Evolutionary conservation across 768 basidiomycete genomes (phyloP), one percentile per base, ranked within the genome.

Genomic region (Tricholoma sp.): DNA sequence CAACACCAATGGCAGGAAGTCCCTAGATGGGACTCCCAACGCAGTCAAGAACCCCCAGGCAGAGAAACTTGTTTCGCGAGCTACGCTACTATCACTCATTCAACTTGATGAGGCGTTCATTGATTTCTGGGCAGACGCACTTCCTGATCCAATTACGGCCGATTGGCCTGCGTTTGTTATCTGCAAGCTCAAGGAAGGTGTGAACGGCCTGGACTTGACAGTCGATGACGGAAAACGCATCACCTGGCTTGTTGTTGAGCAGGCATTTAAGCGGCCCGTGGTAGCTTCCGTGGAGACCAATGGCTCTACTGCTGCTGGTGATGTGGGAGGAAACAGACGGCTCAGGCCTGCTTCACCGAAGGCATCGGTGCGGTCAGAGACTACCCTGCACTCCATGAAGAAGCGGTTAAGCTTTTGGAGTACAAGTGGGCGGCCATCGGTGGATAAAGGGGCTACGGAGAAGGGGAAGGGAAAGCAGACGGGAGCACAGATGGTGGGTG

Each of bases 101-200:
- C 78, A 83, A 57, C 64, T 92, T 10, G 90, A 92, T 63, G 89
- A 91, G 63, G 88, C 89, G 1, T 91, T 92, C 66, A 71, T 91
- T 53, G 89, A 92, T 67, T 90, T 90, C 65, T 91, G 89, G 88
- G 80, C 77, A 51, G 89, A 92, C 63, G 80, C 88, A 1, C 65
- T 91, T 32, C 71, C 85, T 13, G 89, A 92, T 63, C 82, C 87
- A 15, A 78, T 89, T 56, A 74, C 86, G 0, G 67, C 76, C 1
- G 68, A 72, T 42, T 90, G 85, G 88, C 89, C 88, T 11, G 71
- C 76, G 4, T 89, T 91, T 60, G 79, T 87, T 39, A 66, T 91
- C 12, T 88, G 86, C 67, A 85, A 85, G 66, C 78, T 92, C 52
- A 86, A 83, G 65, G 59, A 74, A 9, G 62, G 71, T 1, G 60